Conservation (phyloP, 768 basidiomycete species). For the Auricularia cornea region DNA sequence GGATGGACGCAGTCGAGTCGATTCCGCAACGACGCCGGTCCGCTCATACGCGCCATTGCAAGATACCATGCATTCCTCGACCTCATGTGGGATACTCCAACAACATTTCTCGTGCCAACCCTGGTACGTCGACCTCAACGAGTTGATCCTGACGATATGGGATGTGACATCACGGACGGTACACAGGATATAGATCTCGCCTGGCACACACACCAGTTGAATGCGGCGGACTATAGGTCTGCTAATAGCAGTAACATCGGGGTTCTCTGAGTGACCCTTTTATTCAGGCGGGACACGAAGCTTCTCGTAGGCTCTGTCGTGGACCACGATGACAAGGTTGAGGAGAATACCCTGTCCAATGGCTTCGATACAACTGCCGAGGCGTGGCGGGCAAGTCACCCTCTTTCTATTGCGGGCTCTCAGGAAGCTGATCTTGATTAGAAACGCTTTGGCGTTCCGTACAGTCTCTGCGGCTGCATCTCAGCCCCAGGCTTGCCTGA, state of each 20-base stretch:
- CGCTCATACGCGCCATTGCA: conserved; percentile 36
- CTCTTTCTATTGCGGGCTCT: too few species aligned
- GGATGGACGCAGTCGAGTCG: conserved; percentile 40
- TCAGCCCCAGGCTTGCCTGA: too few species aligned
- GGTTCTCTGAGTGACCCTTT: too few species aligned
- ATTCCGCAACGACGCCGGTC: conserved; percentile 33
- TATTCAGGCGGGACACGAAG: too few species aligned
- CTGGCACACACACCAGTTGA: conserved; percentile 6
- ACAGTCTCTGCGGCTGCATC: too few species aligned
- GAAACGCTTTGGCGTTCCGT: too few species aligned
- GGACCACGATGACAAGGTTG: too few species aligned
- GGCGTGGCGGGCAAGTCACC: too few species aligned
- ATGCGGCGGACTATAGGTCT: neutral
- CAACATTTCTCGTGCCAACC: conserved; percentile 1
- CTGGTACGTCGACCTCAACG: neutral
- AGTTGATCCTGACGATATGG: neutral
- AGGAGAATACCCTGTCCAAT: too few species aligned
- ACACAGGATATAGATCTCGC: conserved; percentile 3
- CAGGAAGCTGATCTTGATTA: too few species aligned
- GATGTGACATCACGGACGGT: neutral
- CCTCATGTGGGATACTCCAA: conserved; percentile 3
- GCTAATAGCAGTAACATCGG: neutral
- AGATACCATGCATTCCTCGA: conserved; percentile 49
- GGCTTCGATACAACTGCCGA: too few species aligned
- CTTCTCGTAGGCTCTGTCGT: too few species aligned